Percentiles rank a stretch among this genome's conserved stretches.
Evolutionary conservation across 1,284 basidiomycete species (phyloP).

Genomic region (Sanguinoderma infundibulare): DNA sequence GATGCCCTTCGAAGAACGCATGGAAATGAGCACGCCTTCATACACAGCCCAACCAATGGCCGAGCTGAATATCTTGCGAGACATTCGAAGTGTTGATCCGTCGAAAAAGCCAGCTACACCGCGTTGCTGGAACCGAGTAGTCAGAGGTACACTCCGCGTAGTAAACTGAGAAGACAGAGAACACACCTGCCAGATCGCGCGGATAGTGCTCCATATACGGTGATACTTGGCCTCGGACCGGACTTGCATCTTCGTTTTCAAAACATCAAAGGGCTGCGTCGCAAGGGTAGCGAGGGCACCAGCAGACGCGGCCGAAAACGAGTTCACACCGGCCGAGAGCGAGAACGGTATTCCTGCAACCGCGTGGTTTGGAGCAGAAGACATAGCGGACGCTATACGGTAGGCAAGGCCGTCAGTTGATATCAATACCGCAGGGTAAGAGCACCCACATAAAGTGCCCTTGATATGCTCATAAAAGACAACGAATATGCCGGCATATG

Average conservation of each 20-base stretch:
- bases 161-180: background rate
- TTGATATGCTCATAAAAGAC: constrained; percentile 91
- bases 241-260: constrained; percentile 94
- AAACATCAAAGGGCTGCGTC: constrained; percentile 91
- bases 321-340: constrained; percentile 52
- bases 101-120: constrained; percentile 84
- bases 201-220: constrained; percentile 66
- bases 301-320: constrained; percentile 72
- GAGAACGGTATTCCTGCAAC: constrained; percentile 43
- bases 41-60: constrained; percentile 94
- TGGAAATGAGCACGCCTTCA: constrained; percentile 76
- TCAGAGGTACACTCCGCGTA: background rate
- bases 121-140: constrained; percentile 60
- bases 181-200: constrained; percentile 70
- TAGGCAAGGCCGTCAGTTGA: background rate
- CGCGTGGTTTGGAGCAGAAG: constrained; percentile 28
- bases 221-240: constrained; percentile 75
- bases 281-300: constrained; percentile 81
- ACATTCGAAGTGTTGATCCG: constrained; percentile 81
- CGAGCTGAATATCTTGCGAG: constrained; percentile 88
- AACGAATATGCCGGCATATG: constrained; percentile 94
- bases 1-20: constrained; percentile 40
- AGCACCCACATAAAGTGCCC: constrained; percentile 60
- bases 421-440: background rate
- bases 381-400: constrained; percentile 14